Percentiles rank a stretch among this genome's conserved stretches.
These are phyloP conservation scores for Silene conica DNA, from an alignment of 148 eudicot genomes.

Conservation along the genomic window DNA sequence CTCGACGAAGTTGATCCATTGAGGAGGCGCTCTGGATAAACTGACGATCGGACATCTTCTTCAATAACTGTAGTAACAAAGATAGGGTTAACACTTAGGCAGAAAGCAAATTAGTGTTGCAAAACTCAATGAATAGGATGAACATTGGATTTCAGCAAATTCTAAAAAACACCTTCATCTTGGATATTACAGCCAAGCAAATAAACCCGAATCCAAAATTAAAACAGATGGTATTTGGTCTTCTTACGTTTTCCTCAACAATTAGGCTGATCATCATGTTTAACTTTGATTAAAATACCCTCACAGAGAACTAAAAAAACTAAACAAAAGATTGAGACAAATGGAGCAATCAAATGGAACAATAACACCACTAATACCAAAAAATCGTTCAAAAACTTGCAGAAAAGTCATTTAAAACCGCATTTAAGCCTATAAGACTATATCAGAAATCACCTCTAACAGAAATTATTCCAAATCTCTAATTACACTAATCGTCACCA, in stretches of 20 bases:
- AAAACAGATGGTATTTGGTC: no score
- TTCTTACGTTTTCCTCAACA: no score
- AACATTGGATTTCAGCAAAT: not conserved
- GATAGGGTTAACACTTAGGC: not conserved
- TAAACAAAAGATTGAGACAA: no score
- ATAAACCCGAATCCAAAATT: no score
- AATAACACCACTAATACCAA: not conserved
- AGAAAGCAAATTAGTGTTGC: not conserved
- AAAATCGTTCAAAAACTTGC: not conserved
- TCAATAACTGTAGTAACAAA: conserved; percentile 46
- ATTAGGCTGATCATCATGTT: no score
- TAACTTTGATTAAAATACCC: no score
- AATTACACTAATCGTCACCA: not conserved
- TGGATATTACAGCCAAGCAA: no score
- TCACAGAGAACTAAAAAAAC: no score
- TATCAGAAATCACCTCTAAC: not conserved
- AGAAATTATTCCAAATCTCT: not conserved
- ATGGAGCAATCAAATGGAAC: not conserved
- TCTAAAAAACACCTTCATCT: not conserved
- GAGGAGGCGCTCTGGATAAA: conserved; percentile 54
- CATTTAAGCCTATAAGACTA: not conserved
- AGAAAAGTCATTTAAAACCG: not conserved
- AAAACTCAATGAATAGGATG: not conserved
- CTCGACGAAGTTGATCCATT: conserved; percentile 56
- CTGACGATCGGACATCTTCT: conserved; percentile 62